Conservation (phyloP, 495 filamentous ascomycete species). For the Penicillium psychrofluorescens region DNA sequence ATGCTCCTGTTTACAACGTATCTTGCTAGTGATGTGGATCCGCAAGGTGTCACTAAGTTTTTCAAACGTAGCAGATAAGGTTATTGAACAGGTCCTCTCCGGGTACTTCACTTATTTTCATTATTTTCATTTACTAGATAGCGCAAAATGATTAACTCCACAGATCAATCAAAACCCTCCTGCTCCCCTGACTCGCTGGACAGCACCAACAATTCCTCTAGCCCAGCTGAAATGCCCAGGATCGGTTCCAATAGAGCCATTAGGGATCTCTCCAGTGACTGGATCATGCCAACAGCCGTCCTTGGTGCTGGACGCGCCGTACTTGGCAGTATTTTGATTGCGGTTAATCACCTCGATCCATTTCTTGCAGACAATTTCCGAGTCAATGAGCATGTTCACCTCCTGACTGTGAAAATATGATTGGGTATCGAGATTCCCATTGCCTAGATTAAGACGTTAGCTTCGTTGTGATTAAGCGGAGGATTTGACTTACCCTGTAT, state of each 20-base stretch:
- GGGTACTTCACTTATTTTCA: too few species aligned
- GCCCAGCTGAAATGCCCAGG: constrained; percentile 54
- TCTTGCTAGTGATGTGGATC: too few species aligned
- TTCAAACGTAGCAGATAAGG: too few species aligned
- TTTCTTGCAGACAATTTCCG: constrained; percentile 44
- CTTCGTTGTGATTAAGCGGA: neutral
- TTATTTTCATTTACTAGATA: too few species aligned
- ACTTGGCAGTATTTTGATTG: constrained; percentile 65
- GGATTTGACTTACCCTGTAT: constrained; percentile 39
- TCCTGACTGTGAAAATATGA: constrained; percentile 72
- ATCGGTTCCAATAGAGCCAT: constrained; percentile 53
- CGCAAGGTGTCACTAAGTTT: too few species aligned
- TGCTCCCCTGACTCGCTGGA: constrained; percentile 53
- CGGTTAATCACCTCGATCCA: constrained; percentile 57
- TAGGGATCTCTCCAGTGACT: constrained; percentile 43
- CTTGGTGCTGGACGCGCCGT: constrained; percentile 46
- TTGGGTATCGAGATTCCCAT: constrained; percentile 78
- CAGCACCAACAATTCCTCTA: constrained; percentile 53
- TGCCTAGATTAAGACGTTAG: constrained; percentile 33
- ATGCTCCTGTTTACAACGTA: too few species aligned
- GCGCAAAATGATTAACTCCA: too few species aligned
- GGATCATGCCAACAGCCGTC: constrained; percentile 50
- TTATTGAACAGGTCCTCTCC: too few species aligned
- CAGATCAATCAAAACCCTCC: constrained; percentile 42
- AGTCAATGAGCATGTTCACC: constrained; percentile 67